A percentile compares a stretch with the other conserved stretches of the same genome.
phyloP scores from a whole-genome alignment of 306 rosid genomes.

The Abrus precatorius region DNA sequence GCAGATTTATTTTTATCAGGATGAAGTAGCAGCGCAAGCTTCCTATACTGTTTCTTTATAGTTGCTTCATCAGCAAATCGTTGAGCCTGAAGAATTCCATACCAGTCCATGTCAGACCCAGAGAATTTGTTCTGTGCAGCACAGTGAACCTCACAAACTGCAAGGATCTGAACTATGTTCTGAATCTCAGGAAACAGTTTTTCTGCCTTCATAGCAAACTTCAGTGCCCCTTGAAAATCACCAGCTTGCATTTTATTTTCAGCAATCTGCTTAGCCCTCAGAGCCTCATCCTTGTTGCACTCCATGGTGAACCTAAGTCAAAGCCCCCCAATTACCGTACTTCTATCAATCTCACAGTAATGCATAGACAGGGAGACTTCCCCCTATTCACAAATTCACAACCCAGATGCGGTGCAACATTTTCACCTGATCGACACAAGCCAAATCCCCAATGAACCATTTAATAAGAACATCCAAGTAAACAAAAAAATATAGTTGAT shows the following conservation, averaged over 20 bases:
- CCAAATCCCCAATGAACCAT: conserved; percentile 39
- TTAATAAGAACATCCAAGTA: background rate
- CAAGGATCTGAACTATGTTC: conserved; percentile 69
- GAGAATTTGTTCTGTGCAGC: conserved; percentile 69
- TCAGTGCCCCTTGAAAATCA: conserved; percentile 80
- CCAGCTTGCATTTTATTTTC: conserved; percentile 66
- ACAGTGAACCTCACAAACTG: conserved; percentile 88
- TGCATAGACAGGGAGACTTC: conserved; percentile 10
- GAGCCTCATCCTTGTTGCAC: conserved; percentile 94
- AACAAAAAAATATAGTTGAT: background rate
- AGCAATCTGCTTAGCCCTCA: conserved; percentile 77
- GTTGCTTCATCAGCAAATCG: conserved; percentile 61
- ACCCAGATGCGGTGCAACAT: conserved; percentile 32
- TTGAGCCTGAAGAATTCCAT: conserved; percentile 74
- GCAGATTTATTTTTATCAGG: conserved; percentile 90
- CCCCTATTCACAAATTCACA: conserved; percentile 38
- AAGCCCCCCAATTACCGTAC: conserved; percentile 41
- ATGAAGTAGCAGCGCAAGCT: conserved; percentile 86
- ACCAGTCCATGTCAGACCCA: conserved; percentile 83
- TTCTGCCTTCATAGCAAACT: conserved; percentile 75
- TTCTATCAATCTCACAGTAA: conserved; percentile 32
- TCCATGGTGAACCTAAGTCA: conserved; percentile 69
- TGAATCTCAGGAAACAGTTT: conserved; percentile 73
- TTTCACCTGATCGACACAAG: conserved; percentile 53
- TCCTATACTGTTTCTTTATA: conserved; percentile 82